These are phyloP conservation scores for Lactuca saligna DNA, from an alignment of 129 eudicot genomes.

Conservation along the genomic window DNA sequence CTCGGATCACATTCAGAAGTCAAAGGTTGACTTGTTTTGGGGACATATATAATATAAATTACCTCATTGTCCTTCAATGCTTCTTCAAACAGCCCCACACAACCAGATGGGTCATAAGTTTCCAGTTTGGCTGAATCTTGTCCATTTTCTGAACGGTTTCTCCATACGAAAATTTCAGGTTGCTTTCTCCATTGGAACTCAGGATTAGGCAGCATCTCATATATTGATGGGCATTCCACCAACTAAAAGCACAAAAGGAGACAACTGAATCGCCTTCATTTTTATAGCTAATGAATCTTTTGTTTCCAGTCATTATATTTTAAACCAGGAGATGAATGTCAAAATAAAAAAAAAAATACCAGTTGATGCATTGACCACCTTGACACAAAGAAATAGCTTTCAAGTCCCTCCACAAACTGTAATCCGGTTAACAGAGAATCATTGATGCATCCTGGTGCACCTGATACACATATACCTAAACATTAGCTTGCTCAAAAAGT, in stretches of 20 bases:
- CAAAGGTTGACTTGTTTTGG: too few relatives aligned
- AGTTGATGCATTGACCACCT: constrained; percentile 97
- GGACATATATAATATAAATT: neutral
- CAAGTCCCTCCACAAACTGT: constrained; percentile 21
- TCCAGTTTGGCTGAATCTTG: constrained; percentile 50
- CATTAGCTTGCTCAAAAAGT: too few relatives aligned
- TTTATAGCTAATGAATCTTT: neutral
- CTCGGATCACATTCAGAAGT: neutral
- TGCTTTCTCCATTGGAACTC: constrained; percentile 76
- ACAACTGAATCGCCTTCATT: neutral
- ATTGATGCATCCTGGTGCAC: too few relatives aligned
- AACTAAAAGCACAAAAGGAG: constrained; percentile 39
- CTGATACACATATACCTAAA: too few relatives aligned
- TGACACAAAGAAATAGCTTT: constrained; percentile 76
- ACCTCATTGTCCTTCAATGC: constrained; percentile 88
- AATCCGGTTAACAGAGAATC: too few relatives aligned
- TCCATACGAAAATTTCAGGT: constrained; percentile 78
- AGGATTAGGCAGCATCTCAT: constrained; percentile 87
- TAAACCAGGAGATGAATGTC: too few relatives aligned
- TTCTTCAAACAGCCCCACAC: constrained; percentile 55
- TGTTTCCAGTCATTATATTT: neutral
- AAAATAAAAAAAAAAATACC: constrained; percentile 43
- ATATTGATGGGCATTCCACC: constrained; percentile 85
- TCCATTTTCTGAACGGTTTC: constrained; percentile 42
- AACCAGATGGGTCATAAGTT: constrained; percentile 48